Evolutionary conservation across 441 rosid species (phyloP).

Genomic region (Pelargonium fulgidum): DNA sequence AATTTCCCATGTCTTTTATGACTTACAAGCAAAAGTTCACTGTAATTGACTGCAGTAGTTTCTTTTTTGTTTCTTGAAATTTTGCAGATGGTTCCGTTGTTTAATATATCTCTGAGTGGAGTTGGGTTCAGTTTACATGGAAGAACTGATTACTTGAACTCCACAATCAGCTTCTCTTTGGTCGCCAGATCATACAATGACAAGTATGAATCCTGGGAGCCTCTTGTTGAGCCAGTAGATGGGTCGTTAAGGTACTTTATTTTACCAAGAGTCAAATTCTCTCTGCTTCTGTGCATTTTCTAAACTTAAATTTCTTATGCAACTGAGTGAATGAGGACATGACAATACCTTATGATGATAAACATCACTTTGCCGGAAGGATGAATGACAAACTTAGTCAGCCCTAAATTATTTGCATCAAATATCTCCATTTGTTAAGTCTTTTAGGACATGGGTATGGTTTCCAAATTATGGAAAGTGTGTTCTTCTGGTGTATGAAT

Average conservation of each 20-base stretch:
- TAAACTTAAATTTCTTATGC: no score
- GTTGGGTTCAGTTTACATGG: constrained; percentile 72
- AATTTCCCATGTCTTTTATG: not conserved
- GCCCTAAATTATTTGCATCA: no score
- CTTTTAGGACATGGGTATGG: no score
- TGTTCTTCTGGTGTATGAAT: no score
- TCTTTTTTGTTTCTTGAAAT: constrained; percentile 19
- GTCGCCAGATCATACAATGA: constrained; percentile 91
- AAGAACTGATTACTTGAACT: constrained; percentile 53
- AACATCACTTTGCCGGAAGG: not conserved
- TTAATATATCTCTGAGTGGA: constrained; percentile 69
- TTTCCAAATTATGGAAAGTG: no score
- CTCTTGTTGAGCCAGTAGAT: constrained; percentile 85
- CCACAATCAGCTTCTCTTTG: constrained; percentile 72
- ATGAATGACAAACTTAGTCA: not conserved
- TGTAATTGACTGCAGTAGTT: constrained; percentile 10
- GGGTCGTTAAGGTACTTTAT: constrained; percentile 60
- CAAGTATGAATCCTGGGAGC: constrained; percentile 93
- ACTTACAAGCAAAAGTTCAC: not conserved
- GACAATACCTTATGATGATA: not conserved
- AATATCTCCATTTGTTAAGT: no score
- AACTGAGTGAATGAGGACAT: not conserved
- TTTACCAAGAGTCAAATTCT: not conserved
- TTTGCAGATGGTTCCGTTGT: constrained; percentile 96
- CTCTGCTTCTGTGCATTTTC: not conserved